Percentiles rank a stretch among this genome's conserved stretches.
These are phyloP conservation scores for Aspergillus sp. DNA, from an alignment of 2,329 filamentous ascomycete genomes.

Conservation along the genomic window DNA sequence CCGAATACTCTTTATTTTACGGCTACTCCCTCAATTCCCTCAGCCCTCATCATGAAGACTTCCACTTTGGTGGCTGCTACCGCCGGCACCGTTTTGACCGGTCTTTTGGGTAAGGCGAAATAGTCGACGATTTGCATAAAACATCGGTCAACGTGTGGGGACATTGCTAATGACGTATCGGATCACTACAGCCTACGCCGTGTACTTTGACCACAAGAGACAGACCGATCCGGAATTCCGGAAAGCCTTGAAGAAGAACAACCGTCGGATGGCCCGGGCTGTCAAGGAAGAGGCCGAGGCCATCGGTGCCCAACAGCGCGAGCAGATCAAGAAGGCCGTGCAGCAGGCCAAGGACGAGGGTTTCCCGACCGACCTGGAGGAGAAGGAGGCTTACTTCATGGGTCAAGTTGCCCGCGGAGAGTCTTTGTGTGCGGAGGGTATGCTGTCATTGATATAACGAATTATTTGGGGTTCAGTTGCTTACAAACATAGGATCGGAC, in stretches of 20 bases:
- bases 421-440: conserved; percentile 73
- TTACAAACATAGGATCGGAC: conserved; percentile 26
- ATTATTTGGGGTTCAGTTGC: conserved; percentile 6
- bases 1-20: not conserved
- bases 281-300: conserved; percentile 44
- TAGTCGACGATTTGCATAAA: conserved; percentile 1
- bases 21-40: not conserved
- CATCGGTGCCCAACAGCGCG: conserved; percentile 44
- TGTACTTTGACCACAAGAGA: conserved; percentile 61
- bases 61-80: conserved; percentile 54
- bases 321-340: conserved; percentile 67
- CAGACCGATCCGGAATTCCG: conserved; percentile 59
- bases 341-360: conserved; percentile 82
- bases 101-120: conserved; percentile 44
- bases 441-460: conserved; percentile 24
- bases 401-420: conserved; percentile 88
- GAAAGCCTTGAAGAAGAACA: conserved; percentile 48
- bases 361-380: conserved; percentile 82
- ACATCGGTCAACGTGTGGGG: not conserved
- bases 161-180: conserved; percentile 5
- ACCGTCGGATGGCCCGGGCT: conserved; percentile 40
- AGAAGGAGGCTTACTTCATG: conserved; percentile 96
- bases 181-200: conserved; percentile 49
- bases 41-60: conserved; percentile 42
- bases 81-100: conserved; percentile 52